Evolutionary conservation across 805 yeast genomes (phyloP).

Genomic region (Limtongia smithiae): DNA sequence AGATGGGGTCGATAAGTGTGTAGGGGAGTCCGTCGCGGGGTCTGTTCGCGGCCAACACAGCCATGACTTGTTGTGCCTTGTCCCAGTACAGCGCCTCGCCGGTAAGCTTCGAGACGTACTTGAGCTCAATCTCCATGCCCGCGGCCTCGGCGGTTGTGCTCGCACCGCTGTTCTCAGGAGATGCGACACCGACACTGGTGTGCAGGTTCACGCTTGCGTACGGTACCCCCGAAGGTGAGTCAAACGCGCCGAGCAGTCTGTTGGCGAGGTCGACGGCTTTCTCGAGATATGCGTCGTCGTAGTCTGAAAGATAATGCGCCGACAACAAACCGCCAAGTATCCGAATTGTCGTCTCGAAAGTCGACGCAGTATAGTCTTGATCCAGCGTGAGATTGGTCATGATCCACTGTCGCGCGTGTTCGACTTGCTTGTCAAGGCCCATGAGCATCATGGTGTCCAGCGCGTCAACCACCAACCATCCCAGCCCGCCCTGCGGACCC

Average conservation of each 20-base stretch:
- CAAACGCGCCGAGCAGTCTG: slow-evolving; percentile 65
- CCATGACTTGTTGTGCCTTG: slow-evolving; percentile 68
- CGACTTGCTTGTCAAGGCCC: slow-evolving; percentile 61
- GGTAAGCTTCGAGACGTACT: slow-evolving; percentile 73
- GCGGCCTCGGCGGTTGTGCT: slow-evolving; percentile 88
- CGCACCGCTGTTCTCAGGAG: slow-evolving; percentile 61
- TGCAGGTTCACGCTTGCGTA: slow-evolving; percentile 71
- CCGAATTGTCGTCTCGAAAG: slow-evolving; percentile 91
- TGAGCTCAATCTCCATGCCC: slow-evolving; percentile 81
- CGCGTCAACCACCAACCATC: slow-evolving; percentile 90
- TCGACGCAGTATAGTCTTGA: slow-evolving; percentile 70
- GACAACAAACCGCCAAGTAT: slow-evolving; percentile 92
- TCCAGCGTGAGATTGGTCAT: slow-evolving; percentile 63
- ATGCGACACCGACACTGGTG: slow-evolving; percentile 56
- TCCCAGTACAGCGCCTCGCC: slow-evolving; percentile 80
- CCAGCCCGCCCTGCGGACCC: slow-evolving; percentile 70
- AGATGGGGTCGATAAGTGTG: slow-evolving; percentile 68
- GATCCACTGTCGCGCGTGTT: slow-evolving; percentile 71
- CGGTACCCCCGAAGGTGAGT: slow-evolving; percentile 66
- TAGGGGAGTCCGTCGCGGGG: slow-evolving; percentile 79
- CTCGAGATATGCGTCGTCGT: slow-evolving; percentile 65
- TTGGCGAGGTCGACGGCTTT: slow-evolving; percentile 79
- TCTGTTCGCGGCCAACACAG: slow-evolving; percentile 59
- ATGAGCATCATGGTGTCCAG: slow-evolving; percentile 77
- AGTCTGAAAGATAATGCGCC: slow-evolving; percentile 63